Conservation (phyloP, 2,329 filamentous ascomycete species). For the Chaetomium sp. region DNA sequence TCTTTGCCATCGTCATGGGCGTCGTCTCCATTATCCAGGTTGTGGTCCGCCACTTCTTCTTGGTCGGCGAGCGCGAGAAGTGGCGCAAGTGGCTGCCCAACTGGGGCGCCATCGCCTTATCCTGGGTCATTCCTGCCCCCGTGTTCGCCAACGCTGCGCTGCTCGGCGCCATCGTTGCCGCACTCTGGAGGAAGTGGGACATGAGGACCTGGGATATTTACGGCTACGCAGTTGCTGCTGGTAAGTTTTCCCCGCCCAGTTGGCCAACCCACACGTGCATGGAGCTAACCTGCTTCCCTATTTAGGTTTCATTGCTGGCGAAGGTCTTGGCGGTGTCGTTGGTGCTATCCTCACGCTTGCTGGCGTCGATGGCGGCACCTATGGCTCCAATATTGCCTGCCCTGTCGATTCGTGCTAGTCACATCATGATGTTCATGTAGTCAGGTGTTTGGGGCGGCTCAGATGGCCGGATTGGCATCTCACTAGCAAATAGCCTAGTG, state of each 20-base stretch:
- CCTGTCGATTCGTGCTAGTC: constrained; percentile 32
- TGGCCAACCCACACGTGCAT: background rate
- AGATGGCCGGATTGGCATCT: background rate
- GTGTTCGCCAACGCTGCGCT: constrained; percentile 61
- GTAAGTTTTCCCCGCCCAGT: constrained; percentile 22
- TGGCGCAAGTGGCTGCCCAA: constrained; percentile 60
- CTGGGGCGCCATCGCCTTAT: constrained; percentile 62
- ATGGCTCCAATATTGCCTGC: constrained; percentile 35
- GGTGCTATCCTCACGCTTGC: constrained; percentile 35
- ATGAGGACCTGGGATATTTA: constrained; percentile 58
- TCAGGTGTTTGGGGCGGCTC: background rate
- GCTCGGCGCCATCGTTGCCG: constrained; percentile 56
- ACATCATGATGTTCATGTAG: background rate
- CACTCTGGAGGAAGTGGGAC: constrained; percentile 57
- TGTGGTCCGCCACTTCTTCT: constrained; percentile 56
- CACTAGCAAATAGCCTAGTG: background rate
- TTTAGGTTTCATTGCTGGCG: constrained; percentile 64
- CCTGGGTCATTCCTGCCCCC: constrained; percentile 60
- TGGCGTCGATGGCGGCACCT: constrained; percentile 31
- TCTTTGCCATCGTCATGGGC: constrained; percentile 60
- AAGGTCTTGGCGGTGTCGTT: constrained; percentile 65
- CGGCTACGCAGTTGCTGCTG: constrained; percentile 56
- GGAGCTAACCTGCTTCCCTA: constrained; percentile 4
- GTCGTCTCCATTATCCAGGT: constrained; percentile 55
- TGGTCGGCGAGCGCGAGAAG: constrained; percentile 56